phyloP scores from a whole-genome alignment of 2,329 filamentous ascomycete genomes.

The Drechslerella dactyloides region DNA sequence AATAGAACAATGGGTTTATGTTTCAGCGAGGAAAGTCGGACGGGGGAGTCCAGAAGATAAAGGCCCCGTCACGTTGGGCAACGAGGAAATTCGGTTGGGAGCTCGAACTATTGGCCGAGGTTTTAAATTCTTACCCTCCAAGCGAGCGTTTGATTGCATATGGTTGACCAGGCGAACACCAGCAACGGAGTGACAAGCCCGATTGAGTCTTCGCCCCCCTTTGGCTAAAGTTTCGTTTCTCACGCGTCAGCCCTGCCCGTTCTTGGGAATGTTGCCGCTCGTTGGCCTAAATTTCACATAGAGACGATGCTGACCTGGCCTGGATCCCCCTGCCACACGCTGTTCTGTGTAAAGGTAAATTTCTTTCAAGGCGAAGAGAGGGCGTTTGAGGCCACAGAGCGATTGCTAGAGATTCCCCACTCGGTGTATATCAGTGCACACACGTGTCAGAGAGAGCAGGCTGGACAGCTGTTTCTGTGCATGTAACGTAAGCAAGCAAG shows the following conservation, averaged over 20 bases:
- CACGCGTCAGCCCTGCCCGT: constrained; percentile 48
- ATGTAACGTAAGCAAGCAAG: too few species aligned
- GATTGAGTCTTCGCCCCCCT: constrained; percentile 11
- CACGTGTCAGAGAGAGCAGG: background rate
- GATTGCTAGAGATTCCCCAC: background rate
- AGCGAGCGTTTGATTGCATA: constrained; percentile 50
- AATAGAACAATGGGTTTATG: constrained; percentile 7
- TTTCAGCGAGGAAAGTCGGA: constrained; percentile 3
- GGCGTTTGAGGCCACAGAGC: background rate
- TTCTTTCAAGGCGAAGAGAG: background rate
- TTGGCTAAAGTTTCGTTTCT: constrained; percentile 23
- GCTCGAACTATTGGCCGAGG: constrained; percentile 27
- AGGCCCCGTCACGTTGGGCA: constrained; percentile 19
- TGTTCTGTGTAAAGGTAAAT: too few species aligned
- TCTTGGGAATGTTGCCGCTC: constrained; percentile 47
- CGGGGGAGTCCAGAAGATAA: constrained; percentile 27
- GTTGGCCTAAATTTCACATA: constrained; percentile 12
- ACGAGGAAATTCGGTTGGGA: constrained; percentile 49
- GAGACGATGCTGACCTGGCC: background rate
- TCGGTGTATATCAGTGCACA: background rate
- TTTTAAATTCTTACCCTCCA: constrained; percentile 49
- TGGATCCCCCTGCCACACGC: background rate
- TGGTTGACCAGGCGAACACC: constrained; percentile 15
- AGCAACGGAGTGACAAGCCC: background rate
- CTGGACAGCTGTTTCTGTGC: background rate